A percentile compares a stretch with the other conserved stretches of the same genome.
Conservation (phyloP, 441 rosid species). For the Populus tomentosa region DNA sequence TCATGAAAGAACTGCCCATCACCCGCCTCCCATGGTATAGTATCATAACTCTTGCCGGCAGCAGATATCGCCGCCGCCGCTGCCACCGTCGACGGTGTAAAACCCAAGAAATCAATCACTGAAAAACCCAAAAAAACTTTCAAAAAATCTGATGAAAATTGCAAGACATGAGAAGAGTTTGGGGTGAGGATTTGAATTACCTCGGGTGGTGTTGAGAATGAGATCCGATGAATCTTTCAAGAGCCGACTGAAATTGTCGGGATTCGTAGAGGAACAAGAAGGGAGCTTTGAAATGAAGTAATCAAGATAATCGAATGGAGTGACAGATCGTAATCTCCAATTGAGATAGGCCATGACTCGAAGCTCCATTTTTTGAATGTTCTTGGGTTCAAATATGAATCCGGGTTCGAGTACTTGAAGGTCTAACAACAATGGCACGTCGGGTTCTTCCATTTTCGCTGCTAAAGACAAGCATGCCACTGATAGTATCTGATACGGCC, state of each 20-base stretch:
- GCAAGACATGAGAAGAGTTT: background rate
- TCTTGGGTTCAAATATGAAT: constrained; percentile 40
- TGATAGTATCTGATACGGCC: constrained; percentile 72
- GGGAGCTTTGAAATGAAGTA: constrained; percentile 35
- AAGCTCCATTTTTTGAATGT: constrained; percentile 55
- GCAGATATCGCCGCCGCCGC: constrained; percentile 49
- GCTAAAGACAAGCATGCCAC: constrained; percentile 84
- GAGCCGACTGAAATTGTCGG: constrained; percentile 19
- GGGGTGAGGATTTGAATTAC: constrained; percentile 26
- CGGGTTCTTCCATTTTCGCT: constrained; percentile 74
- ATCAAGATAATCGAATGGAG: constrained; percentile 51
- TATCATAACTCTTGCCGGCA: constrained; percentile 23
- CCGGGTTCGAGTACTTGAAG: constrained; percentile 50
- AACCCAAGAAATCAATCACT: constrained; percentile 56
- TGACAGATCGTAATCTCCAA: constrained; percentile 49
- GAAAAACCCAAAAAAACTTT: background rate
- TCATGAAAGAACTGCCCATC: constrained; percentile 2
- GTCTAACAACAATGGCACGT: constrained; percentile 54
- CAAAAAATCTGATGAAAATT: background rate
- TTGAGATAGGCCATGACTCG: constrained; percentile 39
- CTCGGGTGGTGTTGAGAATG: constrained; percentile 44
- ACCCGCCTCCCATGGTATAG: background rate
- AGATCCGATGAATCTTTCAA: constrained; percentile 41
- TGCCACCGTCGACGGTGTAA: constrained; percentile 44
- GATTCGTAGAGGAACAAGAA: constrained; percentile 12